phyloP scores from a whole-genome alignment of 306 rosid species.

The Alnus glutinosa region DNA sequence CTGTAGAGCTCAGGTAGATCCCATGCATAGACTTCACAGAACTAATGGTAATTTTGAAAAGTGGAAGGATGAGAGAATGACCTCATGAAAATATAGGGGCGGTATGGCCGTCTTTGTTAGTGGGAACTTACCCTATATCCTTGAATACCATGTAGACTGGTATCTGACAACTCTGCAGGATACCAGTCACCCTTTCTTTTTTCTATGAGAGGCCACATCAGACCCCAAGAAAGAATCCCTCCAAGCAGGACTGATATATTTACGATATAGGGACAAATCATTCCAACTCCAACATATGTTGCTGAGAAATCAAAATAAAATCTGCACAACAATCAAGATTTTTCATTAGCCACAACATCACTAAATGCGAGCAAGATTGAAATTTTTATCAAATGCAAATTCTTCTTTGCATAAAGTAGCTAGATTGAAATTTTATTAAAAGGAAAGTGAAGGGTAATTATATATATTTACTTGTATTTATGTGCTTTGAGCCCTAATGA shows the following conservation, averaged over 20 bases:
- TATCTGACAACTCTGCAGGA: not conserved
- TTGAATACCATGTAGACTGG: not conserved
- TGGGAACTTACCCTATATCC: conserved; percentile 10
- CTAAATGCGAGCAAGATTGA: not conserved
- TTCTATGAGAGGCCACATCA: conserved; percentile 26
- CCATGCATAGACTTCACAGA: too few relatives aligned
- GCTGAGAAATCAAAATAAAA: conserved; percentile 22
- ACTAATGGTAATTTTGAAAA: too few relatives aligned
- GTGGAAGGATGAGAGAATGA: too few relatives aligned
- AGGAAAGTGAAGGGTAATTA: not conserved
- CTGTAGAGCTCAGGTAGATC: too few relatives aligned
- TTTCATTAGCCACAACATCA: not conserved
- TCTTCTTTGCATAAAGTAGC: not conserved
- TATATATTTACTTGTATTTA: not conserved
- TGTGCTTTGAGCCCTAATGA: conserved; percentile 8
- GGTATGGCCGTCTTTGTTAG: not conserved
- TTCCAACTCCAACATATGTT: conserved; percentile 17
- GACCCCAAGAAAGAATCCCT: conserved; percentile 23
- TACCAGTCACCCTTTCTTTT: conserved; percentile 14
- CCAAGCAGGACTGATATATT: conserved; percentile 19
- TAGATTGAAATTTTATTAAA: not conserved
- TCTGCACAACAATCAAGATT: not conserved
- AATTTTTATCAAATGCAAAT: not conserved
- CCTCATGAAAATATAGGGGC: not conserved
- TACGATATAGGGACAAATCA: conserved; percentile 22